Evolutionary conservation across 768 basidiomycete species (phyloP), one percentile per base, ranked within the genome.

Genomic region (Daedaleopsis nitida): DNA sequence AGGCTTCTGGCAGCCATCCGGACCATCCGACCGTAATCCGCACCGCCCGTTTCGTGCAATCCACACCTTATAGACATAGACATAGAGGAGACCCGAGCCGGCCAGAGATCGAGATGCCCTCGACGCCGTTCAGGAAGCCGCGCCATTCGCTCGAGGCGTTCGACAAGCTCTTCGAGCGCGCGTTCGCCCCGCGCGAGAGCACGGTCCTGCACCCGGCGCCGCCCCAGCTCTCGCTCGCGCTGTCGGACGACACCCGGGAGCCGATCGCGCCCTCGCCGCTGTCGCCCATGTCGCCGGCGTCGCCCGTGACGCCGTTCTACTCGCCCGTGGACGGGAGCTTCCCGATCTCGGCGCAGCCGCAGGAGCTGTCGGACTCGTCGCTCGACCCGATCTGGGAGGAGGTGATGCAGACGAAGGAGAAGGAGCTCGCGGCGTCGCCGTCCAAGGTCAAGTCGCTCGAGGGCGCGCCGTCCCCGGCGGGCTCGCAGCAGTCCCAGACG

Each of bases 381-480:
- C 74, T 90, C 63, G 81, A 88, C 66, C 75, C 82, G 21, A 73
- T 91, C n/a, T 91, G 89, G 89, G 81, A 76, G 59, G 79, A 81
- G 57, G 80, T 91, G 55, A 81, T 87, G 48, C 80, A 82, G 70
- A 78, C 82, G 73, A 91, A 90, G 72, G 84, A 84, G 52, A 80
- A 77, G 64, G 81, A 81, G 66, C 86, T 90, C 80, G 86, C 86
- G 45, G 84, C 84, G 65, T 81, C 86, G 66, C 84, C 83, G 54
- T 81, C 85, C 34, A 91, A 91, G 72, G 86, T 90, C 48, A 83
- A 85, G 71, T 90, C 88, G 21, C 78, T 90, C 21, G 87, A 86
- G 69, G 64, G 79, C 76, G 51, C 61, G 58, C 8, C 59, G 59
- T 24, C 56, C 48, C 21, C 56, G 54, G n/a, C 51, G 49, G 10